Percentiles rank a stretch among this genome's conserved stretches.
Conservation (phyloP, 345 rosid species). For the Crucihimalaya himalaica region DNA sequence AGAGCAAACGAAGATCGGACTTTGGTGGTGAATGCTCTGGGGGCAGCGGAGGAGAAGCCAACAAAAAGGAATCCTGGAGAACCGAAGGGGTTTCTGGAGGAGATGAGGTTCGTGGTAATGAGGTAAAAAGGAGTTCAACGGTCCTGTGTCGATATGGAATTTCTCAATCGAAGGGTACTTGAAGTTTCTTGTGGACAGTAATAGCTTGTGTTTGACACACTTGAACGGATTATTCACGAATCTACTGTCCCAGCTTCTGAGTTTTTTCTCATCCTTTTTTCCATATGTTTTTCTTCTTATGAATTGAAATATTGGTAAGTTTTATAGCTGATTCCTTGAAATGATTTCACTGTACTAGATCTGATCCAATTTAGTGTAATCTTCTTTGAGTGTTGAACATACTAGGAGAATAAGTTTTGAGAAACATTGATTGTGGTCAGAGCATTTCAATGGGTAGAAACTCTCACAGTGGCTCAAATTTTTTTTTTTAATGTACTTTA, state of each 20-base stretch:
- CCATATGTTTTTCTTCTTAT: neutral
- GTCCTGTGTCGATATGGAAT: conserved; percentile 50
- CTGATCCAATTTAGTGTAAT: too few relatives aligned
- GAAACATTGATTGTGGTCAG: too few relatives aligned
- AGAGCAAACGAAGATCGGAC: conserved; percentile 19
- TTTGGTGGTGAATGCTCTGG: neutral
- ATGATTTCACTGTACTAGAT: neutral
- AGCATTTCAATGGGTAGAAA: too few relatives aligned
- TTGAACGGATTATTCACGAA: conserved; percentile 59
- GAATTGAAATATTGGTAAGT: neutral
- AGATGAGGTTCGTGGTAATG: conserved; percentile 92
- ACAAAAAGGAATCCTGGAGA: neutral
- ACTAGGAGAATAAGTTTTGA: neutral
- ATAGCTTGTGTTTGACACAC: conserved; percentile 78
- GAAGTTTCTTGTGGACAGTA: conserved; percentile 63
- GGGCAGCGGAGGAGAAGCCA: neutral
- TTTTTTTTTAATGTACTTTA: too few relatives aligned
- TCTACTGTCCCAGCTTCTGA: conserved; percentile 64
- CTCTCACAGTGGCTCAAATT: too few relatives aligned
- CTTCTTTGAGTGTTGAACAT: too few relatives aligned
- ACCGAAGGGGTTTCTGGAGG: conserved; percentile 87
- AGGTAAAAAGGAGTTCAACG: conserved; percentile 60
- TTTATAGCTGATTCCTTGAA: neutral
- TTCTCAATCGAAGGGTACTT: conserved; percentile 73
- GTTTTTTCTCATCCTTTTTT: conserved; percentile 24